Conservation (phyloP, 345 rosid genomes). For the Sonneratia alba region DNA sequence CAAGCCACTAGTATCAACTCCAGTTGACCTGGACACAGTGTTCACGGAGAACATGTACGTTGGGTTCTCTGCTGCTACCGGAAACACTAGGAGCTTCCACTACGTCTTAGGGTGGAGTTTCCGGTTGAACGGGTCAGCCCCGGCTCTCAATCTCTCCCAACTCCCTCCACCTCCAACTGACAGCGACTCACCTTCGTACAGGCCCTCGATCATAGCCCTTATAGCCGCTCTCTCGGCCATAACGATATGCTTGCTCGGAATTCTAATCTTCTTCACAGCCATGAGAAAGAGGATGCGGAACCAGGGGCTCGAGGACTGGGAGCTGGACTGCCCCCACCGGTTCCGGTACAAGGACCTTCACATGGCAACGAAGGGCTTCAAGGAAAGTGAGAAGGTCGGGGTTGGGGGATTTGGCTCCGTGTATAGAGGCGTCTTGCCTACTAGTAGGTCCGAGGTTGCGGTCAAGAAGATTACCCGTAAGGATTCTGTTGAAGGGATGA, state of each 20-base stretch:
- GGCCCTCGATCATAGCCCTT: constrained; percentile 21
- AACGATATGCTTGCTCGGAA: constrained; percentile 19
- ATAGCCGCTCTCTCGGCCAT: constrained; percentile 23
- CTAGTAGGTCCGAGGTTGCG: constrained; percentile 33
- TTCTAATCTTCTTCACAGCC: constrained; percentile 14
- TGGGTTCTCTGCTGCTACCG: constrained; percentile 81
- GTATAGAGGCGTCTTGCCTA: constrained; percentile 43
- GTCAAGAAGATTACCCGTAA: constrained; percentile 48
- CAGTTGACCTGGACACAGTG: constrained; percentile 10
- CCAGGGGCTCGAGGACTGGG: constrained; percentile 60
- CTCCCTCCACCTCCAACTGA: constrained; percentile 35
- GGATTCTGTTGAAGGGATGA: constrained; percentile 55
- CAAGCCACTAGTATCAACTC: constrained; percentile 24
- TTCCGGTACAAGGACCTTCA: constrained; percentile 49
- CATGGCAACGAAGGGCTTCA: constrained; percentile 53
- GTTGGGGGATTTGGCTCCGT: constrained; percentile 68
- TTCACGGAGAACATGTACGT: constrained; percentile 34
- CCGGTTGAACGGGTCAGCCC: constrained; percentile 26
- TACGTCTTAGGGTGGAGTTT: constrained; percentile 85
- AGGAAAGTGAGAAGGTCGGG: constrained; percentile 49
- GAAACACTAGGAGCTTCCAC: constrained; percentile 45
- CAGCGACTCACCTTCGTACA: constrained; percentile 8
- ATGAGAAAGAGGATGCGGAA: constrained; percentile 6
- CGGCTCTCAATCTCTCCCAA: constrained; percentile 25
- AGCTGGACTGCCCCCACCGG: constrained; percentile 62